Base-by-base conservation (phyloP, 2,329 filamentous ascomycete genomes). In the Penicillium sp. region DNA sequence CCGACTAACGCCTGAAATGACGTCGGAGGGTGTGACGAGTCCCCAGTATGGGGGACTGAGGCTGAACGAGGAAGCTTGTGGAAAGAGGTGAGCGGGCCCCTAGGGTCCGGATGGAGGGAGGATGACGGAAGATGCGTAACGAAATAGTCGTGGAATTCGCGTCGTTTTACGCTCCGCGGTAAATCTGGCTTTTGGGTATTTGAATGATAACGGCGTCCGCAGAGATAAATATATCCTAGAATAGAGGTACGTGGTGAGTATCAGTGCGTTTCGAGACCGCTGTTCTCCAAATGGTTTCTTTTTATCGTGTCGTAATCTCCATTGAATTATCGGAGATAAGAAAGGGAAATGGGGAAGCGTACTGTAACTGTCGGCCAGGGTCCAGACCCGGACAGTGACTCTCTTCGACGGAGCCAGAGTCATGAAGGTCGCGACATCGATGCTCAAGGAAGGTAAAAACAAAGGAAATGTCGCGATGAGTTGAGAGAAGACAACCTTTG, bases 81-180 rank as follows among this genome's bases (percentile, higher is more conserved):
- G 69, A 92, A 90, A 31, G 88, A 88, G 3, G 88, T 89, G 30
- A 81, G 74, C 19, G 84, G 79, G 23, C 83, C 80, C 59, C 88
- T 84, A 41, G 91, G 91, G 77, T 98, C 94, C 7, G 95, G 94
- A 70, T 97, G 91, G 49, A 97, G 85, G 3, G 93, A 97, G 15
- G 93, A 96, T 19, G 93, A 96, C 5, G 95, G 94, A 1, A 99
- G 86, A 76, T 97, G 92, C 8, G 95, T 97, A 63, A 98, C 92
- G 77, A 99, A 99, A 82, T 99, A 98, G 70, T 96, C 93, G 81
- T 97, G 93, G 77, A 98, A 98, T 65, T 78, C 76, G 52, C 86
- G 85, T 56, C 79, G 81, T 60, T 69, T 71, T 23, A 51, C 38
- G 35, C 54, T 48, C 31, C 62, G 59, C 21, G 54, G 58, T 41